Evolutionary conservation across 2,329 filamentous ascomycete genomes (phyloP).

Genomic region (Fusarium sp.): DNA sequence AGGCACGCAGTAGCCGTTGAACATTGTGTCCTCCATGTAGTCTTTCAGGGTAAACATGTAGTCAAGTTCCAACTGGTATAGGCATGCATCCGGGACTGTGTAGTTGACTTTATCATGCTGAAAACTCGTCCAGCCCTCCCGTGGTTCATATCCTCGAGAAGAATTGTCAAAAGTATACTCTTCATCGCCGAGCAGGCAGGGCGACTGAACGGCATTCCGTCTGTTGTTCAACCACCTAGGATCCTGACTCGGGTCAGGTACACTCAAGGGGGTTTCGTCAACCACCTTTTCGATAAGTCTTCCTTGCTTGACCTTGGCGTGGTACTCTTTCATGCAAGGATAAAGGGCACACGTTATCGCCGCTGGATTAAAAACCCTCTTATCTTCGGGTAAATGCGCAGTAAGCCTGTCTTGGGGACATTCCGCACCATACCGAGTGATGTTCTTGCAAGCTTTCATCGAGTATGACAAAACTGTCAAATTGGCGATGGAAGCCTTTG

Average conservation of each 20-base stretch:
- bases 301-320: background rate
- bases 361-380: rapidly evolving
- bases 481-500: background rate
- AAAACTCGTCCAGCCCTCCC: too few relatives aligned
- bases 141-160: background rate
- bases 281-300: background rate
- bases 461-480: background rate
- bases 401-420: background rate
- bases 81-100: background rate
- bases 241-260: too few relatives aligned
- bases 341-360: conserved; percentile 5
- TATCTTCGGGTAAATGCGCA: rapidly evolving
- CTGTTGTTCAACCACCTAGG: too few relatives aligned
- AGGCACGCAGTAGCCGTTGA: background rate
- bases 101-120: background rate
- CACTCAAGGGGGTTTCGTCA: background rate
- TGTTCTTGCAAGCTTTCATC: background rate
- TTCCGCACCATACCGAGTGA: rapidly evolving
- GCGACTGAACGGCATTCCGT: background rate
- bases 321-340: conserved; percentile 11
- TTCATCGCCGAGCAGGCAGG: background rate
- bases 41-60: rapidly evolving
- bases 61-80: background rate
- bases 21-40: background rate
- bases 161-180: conserved; percentile 1